Evolutionary conservation across 2,329 filamentous ascomycete species (phyloP).

Genomic region (Basipetospora chlamydospora): DNA sequence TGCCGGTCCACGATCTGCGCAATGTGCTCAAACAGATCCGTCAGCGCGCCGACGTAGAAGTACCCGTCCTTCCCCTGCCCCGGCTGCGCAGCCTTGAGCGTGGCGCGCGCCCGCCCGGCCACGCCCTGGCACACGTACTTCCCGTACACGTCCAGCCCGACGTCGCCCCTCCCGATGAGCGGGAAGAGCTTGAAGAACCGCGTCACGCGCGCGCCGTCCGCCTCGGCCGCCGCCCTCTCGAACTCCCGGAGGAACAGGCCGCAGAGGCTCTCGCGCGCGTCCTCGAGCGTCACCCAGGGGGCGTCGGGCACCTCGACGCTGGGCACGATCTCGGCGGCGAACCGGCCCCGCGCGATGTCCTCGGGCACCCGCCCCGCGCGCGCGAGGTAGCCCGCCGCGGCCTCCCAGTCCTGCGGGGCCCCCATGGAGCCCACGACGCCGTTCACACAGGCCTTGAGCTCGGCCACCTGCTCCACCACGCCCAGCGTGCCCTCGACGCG

Average conservation of each 20-base stretch:
- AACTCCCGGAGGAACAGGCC: conserved; percentile 87
- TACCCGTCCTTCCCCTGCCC: conserved; percentile 62
- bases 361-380: conserved; percentile 70
- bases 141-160: conserved; percentile 88
- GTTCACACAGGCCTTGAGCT: conserved; percentile 91
- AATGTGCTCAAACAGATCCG: conserved; percentile 92
- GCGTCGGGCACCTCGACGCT: conserved; percentile 91
- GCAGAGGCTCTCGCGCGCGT: conserved; percentile 79
- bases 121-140: conserved; percentile 94
- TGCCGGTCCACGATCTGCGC: conserved; percentile 92
- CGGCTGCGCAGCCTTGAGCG: conserved; percentile 48
- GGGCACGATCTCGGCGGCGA: conserved; percentile 84
- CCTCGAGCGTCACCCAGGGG: conserved; percentile 73
- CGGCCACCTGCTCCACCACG: conserved; percentile 90
- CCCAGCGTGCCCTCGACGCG: conserved; percentile 79
- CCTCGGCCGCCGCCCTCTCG: conserved; percentile 74
- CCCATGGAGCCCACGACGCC: conserved; percentile 95
- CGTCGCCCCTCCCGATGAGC: conserved; percentile 74
- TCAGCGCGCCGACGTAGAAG: conserved; percentile 84
- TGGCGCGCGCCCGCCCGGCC: conserved; percentile 65
- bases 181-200: conserved; percentile 98
- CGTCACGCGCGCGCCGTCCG: conserved; percentile 80
- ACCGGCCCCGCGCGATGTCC: conserved; percentile 66
- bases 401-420: conserved; percentile 96
- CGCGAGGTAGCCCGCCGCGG: conserved; percentile 76